Evolutionary conservation across 306 rosid species (phyloP), one percentile per base, ranked within the genome.

Genomic region (Begonia fuchsioides): DNA sequence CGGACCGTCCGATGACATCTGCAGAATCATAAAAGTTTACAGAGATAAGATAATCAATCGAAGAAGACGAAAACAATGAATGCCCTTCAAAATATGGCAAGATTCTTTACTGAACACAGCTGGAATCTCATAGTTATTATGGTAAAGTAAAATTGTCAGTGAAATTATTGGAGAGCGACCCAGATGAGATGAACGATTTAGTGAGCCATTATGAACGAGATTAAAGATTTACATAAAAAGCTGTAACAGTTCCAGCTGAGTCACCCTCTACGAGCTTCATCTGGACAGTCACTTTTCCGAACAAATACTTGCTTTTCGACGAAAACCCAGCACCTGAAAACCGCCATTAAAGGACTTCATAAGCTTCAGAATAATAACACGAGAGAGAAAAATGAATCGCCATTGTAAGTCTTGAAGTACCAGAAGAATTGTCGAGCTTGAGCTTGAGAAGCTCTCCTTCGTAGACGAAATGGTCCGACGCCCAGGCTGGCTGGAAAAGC

Each of bases 1-100:
- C 20, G 94, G 57, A 1, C 95, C 98, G 9, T 90, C 98, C 16
- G 98, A 90, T 57, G 98, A 90, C 98, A 90, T 90, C 95, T 90
- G 54, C 38, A 61, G n/a, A n/a, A n/a, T n/a, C n/a, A n/a, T n/a
- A n/a, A n/a, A n/a, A n/a, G n/a, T n/a, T n/a, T n/a, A n/a, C n/a
- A n/a, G n/a, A n/a, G n/a, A n/a, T n/a, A n/a, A n/a, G n/a, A n/a
- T n/a, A n/a, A n/a, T n/a, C n/a, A n/a, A n/a, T n/a, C n/a, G n/a
- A n/a, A n/a, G n/a, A n/a, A 26, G 35, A 26, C 35, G 8, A 26
- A 26, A 26, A n/a, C n/a, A n/a, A n/a, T n/a, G n/a, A n/a, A n/a
- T n/a, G n/a, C n/a, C n/a, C n/a, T n/a, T n/a, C n/a, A n/a, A n/a
- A n/a, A n/a, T n/a, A n/a, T n/a, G n/a, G n/a, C n/a, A n/a, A n/a